Conservation (phyloP, 164 flowering plant species). For the Platanus orientalis region DNA sequence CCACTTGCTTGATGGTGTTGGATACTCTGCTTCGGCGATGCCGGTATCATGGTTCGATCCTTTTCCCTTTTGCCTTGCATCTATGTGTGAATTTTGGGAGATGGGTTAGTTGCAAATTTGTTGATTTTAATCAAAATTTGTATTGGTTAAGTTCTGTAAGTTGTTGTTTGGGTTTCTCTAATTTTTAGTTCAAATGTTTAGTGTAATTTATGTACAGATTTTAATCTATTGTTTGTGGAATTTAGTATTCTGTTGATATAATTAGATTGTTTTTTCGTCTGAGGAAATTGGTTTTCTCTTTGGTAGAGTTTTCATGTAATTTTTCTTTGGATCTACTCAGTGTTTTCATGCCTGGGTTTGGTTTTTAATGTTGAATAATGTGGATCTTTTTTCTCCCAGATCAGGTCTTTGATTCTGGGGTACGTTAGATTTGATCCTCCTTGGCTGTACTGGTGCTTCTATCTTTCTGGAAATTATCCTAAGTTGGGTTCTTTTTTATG, state of each 20-base stretch:
- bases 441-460: background rate
- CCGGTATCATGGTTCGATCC: constrained; percentile 44
- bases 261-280: background rate
- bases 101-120: constrained; percentile 6
- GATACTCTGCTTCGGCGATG: constrained; percentile 47
- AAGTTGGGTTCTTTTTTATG: constrained; percentile 1
- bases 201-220: too few species aligned
- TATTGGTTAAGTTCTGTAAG: background rate
- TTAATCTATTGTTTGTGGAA: background rate
- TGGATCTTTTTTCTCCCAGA: background rate
- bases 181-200: background rate
- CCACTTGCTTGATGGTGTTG: constrained; percentile 44
- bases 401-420: background rate
- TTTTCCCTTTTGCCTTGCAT: background rate
- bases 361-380: background rate
- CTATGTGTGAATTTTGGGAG: constrained; percentile 1
- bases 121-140: background rate
- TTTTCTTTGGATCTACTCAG: too few species aligned
- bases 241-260: background rate
- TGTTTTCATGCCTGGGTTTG: too few species aligned
- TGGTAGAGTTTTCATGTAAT: background rate
- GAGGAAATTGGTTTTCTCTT: background rate
- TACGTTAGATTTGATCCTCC: constrained; percentile 1
- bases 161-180: background rate
- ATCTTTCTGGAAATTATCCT: background rate